Evolutionary conservation across 2,329 filamentous ascomycete species (phyloP), one percentile per base, ranked within the genome.

Genomic region (Paradendryphiella salina): DNA sequence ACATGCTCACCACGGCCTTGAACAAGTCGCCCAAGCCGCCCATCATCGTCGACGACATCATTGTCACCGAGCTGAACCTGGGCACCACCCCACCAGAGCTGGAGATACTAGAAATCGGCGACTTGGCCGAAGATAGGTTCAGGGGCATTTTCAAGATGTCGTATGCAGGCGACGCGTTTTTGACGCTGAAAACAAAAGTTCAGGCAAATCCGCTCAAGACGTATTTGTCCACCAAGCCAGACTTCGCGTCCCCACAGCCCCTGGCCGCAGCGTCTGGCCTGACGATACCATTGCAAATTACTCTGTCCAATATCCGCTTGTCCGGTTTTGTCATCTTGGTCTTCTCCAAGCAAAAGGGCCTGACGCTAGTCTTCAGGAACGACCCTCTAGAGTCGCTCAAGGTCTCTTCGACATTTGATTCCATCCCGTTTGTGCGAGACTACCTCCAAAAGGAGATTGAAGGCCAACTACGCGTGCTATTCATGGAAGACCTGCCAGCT

Each of bases 101-200:
- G 66, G 94, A 99, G 76, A 97, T 99, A 59, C 78, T 99, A 60
- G 94, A 99, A 79, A 96, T 99, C 74, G 94, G 94, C 50, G 94
- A 99, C 75, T 80, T 99, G 71, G 94, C 94, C 45, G 94, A 97
- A 76, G 94, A 99, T 78, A 83, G 93, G 45, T 99, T 99, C 74
- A 84, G 94, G 52, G 94, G 94, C 71, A 97, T 99, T 64, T 99
- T 99, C 82, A 97, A 97, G 76, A 97, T 99, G 93, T 93, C 88
- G 73, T 99, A 99, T 73, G 85, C 89, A 1, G 94, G 94, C 61
- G 93, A 99, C 76, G 93, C 94, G 23, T 97, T 92, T 72, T 77
- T 99, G 76, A 97, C 94, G 20, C 81, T 99, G 57, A 94, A 94
- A 74, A 99, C 94, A 51, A 85, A 91, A 76, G 94, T 99, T 58